These are phyloP conservation scores for Acacia pycnantha DNA, from an alignment of 331 rosid genomes.

Conservation along the genomic window DNA sequence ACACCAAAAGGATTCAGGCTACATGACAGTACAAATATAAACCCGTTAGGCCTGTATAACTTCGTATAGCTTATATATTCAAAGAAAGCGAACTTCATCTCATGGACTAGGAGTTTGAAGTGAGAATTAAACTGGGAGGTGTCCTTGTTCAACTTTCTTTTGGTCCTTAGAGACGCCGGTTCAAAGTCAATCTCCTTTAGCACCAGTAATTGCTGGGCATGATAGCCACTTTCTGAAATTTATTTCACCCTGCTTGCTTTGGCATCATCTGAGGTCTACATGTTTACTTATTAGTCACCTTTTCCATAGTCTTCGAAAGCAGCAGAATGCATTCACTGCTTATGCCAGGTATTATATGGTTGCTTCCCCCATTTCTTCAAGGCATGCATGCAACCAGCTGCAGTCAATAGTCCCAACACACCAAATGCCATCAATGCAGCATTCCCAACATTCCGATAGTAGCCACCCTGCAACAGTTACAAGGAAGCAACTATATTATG, in stretches of 20 bases:
- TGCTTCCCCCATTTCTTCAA: conserved; percentile 69
- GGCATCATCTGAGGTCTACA: conserved; percentile 24
- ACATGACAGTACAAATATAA: background rate
- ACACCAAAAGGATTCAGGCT: conserved; percentile 22
- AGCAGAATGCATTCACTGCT: conserved; percentile 38
- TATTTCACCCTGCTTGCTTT: background rate
- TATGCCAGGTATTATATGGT: conserved; percentile 62
- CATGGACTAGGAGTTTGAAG: background rate
- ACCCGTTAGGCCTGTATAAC: background rate
- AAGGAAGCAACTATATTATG: conserved; percentile 17
- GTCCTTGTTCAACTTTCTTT: background rate
- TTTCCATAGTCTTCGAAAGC: conserved; percentile 22
- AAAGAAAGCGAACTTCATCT: conserved; percentile 16
- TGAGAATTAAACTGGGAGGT: background rate
- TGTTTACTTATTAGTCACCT: conserved; percentile 4
- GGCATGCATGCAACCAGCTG: conserved; percentile 56
- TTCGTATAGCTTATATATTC: background rate
- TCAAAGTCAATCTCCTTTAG: background rate
- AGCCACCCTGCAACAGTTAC: conserved; percentile 61
- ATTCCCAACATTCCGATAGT: conserved; percentile 61
- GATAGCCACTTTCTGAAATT: conserved; percentile 16
- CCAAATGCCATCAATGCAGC: conserved; percentile 53
- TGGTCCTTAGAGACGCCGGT: background rate
- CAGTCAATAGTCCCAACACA: conserved; percentile 52
- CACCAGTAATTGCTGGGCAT: background rate